These are phyloP conservation scores for Endothia cerciana DNA, from an alignment of 2,329 filamentous ascomycete genomes.

Conservation along the genomic window DNA sequence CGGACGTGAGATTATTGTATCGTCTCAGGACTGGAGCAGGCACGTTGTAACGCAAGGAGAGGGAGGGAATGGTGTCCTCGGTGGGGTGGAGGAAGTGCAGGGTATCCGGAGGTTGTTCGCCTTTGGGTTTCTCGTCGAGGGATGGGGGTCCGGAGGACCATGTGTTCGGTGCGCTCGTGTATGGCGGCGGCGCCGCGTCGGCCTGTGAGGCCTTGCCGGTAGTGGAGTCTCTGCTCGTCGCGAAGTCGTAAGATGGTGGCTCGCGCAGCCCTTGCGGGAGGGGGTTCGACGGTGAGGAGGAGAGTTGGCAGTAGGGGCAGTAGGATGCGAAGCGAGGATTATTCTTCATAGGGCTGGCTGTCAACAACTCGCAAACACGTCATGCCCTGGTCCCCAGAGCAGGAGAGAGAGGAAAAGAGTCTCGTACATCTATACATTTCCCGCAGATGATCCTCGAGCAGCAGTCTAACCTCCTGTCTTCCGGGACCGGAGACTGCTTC, in stretches of 20 bases:
- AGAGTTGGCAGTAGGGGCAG: constrained; percentile 79
- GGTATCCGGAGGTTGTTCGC: constrained; percentile 57
- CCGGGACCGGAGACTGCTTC: constrained; percentile 57
- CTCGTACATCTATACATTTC: constrained; percentile 65
- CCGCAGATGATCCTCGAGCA: constrained; percentile 74
- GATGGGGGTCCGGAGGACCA: neutral
- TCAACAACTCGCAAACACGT: constrained; percentile 16
- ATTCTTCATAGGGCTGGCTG: constrained; percentile 43
- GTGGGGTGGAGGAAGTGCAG: constrained; percentile 75
- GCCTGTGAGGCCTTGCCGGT: neutral
- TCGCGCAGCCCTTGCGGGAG: constrained; percentile 66
- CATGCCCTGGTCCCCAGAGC: neutral
- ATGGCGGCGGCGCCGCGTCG: constrained; percentile 28
- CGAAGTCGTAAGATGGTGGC: constrained; percentile 65
- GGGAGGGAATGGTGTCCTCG: constrained; percentile 68
- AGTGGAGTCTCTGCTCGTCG: constrained; percentile 39
- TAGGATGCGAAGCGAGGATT: constrained; percentile 70
- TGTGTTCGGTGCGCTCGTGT: constrained; percentile 30
- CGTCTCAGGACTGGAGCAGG: constrained; percentile 64
- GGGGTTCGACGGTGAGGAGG: constrained; percentile 57
- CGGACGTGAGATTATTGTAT: constrained; percentile 71
- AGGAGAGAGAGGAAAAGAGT: constrained; percentile 8
- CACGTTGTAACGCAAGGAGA: constrained; percentile 74
- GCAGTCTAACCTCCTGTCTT: constrained; percentile 66
- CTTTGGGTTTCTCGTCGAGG: neutral